Percentiles rank a stretch among this genome's conserved stretches.
Conservation (phyloP, 2,329 filamentous ascomycete species). For the Exophiala sideris region DNA sequence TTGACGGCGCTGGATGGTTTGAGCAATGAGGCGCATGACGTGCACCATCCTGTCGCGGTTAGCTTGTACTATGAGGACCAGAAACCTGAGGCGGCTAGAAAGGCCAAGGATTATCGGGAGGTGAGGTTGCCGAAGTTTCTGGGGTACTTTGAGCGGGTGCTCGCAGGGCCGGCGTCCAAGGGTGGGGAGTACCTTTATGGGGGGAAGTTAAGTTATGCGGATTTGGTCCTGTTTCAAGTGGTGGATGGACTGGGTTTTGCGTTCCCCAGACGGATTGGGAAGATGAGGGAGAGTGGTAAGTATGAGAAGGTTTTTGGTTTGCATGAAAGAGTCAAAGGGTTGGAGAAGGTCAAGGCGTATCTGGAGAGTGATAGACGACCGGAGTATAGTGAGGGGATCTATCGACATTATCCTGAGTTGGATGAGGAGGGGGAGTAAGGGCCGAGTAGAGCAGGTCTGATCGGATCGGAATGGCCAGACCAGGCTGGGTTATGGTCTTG, state of each 20-base stretch:
- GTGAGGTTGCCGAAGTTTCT: constrained; percentile 69
- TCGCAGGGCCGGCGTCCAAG: constrained; percentile 56
- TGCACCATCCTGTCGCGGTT: constrained; percentile 66
- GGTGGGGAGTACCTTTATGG: constrained; percentile 66
- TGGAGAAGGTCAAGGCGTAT: constrained; percentile 66
- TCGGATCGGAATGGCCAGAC: too few relatives aligned
- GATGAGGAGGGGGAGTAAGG: constrained; percentile 46
- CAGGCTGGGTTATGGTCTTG: too few relatives aligned
- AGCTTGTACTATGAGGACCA: constrained; percentile 70
- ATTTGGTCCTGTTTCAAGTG: constrained; percentile 70
- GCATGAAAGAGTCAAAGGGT: constrained; percentile 60
- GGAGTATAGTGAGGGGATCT: constrained; percentile 64
- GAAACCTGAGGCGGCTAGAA: constrained; percentile 61
- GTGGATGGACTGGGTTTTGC: constrained; percentile 58
- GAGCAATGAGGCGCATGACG: constrained; percentile 69
- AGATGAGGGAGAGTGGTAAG: constrained; percentile 53
- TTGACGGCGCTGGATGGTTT: constrained; percentile 70
- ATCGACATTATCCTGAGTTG: constrained; percentile 69
- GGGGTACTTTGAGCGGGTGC: constrained; percentile 64
- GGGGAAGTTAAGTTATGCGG: constrained; percentile 64
- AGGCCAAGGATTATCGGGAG: constrained; percentile 56
- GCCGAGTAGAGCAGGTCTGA: too few relatives aligned
- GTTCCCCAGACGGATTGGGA: constrained; percentile 65
- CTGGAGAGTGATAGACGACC: constrained; percentile 61
- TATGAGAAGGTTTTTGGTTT: constrained; percentile 62